Percentiles rank a stretch among this genome's conserved stretches.
These are phyloP conservation scores for Periconia digitata DNA, from an alignment of 2,329 filamentous ascomycete genomes.

Conservation along the genomic window DNA sequence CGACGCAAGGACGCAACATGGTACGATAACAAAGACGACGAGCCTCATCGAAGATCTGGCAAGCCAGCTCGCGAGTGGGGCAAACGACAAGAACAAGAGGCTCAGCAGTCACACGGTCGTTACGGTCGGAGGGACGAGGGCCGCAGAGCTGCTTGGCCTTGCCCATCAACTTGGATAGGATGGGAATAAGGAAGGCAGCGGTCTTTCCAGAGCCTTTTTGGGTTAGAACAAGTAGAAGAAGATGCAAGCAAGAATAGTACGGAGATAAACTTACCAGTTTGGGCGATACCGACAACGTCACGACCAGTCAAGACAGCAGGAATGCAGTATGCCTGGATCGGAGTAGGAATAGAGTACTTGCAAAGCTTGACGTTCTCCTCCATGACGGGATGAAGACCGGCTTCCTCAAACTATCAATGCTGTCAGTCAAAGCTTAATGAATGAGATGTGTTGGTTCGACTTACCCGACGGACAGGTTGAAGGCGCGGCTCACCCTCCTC, in stretches of 20 bases:
- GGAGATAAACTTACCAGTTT: slow-evolving; percentile 70
- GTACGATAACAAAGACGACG: slow-evolving; percentile 91
- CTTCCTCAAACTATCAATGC: slow-evolving; percentile 66
- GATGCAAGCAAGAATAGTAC: not conserved
- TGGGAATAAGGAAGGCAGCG: slow-evolving; percentile 85
- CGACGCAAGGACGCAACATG: slow-evolving; percentile 88
- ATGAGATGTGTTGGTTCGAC: slow-evolving; percentile 20
- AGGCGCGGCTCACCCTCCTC: slow-evolving; percentile 38
- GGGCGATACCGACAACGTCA: slow-evolving; percentile 86
- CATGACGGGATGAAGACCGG: slow-evolving; percentile 84
- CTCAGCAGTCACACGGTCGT: slow-evolving; percentile 69
- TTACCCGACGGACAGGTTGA: slow-evolving; percentile 53
- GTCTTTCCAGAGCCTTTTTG: slow-evolving; percentile 91
- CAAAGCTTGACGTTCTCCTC: slow-evolving; percentile 73
- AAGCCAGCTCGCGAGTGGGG: slow-evolving; percentile 85
- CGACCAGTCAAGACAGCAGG: slow-evolving; percentile 75
- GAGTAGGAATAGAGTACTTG: slow-evolving; percentile 73
- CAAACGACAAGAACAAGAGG: slow-evolving; percentile 83
- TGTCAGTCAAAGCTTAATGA: not conserved
- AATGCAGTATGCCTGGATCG: slow-evolving; percentile 83
- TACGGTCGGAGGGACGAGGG: slow-evolving; percentile 63
- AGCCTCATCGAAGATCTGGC: slow-evolving; percentile 93
- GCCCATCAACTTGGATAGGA: slow-evolving; percentile 89
- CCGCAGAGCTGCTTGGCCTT: slow-evolving; percentile 88
- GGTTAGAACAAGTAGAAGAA: slow-evolving; percentile 7